These are phyloP conservation scores for Phialocephala sp. DNA, from an alignment of 2,329 filamentous ascomycete species.

Conservation along the genomic window DNA sequence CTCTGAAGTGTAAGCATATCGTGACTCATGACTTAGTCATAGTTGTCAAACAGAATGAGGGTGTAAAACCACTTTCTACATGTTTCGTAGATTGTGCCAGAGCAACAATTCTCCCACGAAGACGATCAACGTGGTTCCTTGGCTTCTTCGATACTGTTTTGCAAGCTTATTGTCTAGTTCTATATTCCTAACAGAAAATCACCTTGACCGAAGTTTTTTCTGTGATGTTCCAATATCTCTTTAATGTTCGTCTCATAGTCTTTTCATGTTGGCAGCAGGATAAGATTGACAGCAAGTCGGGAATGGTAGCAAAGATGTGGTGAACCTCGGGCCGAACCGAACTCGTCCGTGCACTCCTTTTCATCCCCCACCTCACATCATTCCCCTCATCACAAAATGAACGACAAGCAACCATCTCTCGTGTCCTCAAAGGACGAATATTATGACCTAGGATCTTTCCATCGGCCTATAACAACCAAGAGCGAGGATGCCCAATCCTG, in stretches of 20 bases:
- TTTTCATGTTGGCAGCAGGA: background rate
- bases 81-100: too few relatives aligned
- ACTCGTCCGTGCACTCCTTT: background rate
- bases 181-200: too few relatives aligned
- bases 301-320: background rate
- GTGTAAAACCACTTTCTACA: too few relatives aligned
- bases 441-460: conserved; percentile 62
- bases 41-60: too few relatives aligned
- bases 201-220: too few relatives aligned
- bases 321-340: background rate
- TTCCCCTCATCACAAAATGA: background rate
- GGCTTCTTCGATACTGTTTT: too few relatives aligned
- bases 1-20: too few relatives aligned
- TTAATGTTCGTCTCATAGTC: background rate
- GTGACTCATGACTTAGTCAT: too few relatives aligned
- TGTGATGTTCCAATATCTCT: too few relatives aligned
- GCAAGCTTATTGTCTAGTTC: too few relatives aligned
- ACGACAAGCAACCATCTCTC: background rate
- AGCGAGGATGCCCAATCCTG: conserved; percentile 62
- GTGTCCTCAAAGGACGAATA: conserved; percentile 24
- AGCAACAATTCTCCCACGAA: too few relatives aligned
- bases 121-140: too few relatives aligned
- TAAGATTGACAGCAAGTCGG: background rate
- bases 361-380: conserved; percentile 5
- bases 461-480: conserved; percentile 59